Evolutionary conservation across 2,329 filamentous ascomycete species (phyloP).

Genomic region (Phoma sp.): DNA sequence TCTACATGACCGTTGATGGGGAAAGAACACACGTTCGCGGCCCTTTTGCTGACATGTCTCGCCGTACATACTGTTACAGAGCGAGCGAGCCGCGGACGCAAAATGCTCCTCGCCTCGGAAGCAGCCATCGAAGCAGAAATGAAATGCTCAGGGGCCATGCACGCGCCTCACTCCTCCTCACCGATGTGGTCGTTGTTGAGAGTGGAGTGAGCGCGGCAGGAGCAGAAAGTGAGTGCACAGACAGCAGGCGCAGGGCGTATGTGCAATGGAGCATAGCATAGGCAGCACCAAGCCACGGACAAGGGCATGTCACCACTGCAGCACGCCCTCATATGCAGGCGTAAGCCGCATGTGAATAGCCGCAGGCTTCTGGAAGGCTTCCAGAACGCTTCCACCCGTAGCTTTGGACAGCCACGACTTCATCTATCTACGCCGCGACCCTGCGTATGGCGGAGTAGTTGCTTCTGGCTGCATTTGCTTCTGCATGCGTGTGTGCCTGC

Average conservation of each 20-base stretch:
- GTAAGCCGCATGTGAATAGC: background rate
- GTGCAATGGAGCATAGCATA: no score
- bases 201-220: slow-evolving; percentile 11
- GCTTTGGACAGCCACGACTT: background rate
- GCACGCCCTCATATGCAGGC: background rate
- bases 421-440: no score
- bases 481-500: background rate
- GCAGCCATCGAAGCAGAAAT: background rate
- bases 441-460: no score
- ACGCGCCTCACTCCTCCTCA: background rate
- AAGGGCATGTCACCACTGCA: slow-evolving; percentile 1
- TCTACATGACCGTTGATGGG: background rate
- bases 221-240: slow-evolving; percentile 2
- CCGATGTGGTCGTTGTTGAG: slow-evolving; percentile 14
- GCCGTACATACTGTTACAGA: background rate
- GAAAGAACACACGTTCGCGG: background rate
- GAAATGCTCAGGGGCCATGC: slow-evolving; percentile 9
- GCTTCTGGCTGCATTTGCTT: background rate
- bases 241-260: background rate
- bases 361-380: slow-evolving; percentile 9
- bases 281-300: background rate
- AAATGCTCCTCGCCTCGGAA: background rate
- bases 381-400: slow-evolving; percentile 2
- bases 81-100: background rate
- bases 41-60: background rate